Conservation (phyloP, 2,329 filamentous ascomycete genomes). For the Pezicula radicicola region DNA sequence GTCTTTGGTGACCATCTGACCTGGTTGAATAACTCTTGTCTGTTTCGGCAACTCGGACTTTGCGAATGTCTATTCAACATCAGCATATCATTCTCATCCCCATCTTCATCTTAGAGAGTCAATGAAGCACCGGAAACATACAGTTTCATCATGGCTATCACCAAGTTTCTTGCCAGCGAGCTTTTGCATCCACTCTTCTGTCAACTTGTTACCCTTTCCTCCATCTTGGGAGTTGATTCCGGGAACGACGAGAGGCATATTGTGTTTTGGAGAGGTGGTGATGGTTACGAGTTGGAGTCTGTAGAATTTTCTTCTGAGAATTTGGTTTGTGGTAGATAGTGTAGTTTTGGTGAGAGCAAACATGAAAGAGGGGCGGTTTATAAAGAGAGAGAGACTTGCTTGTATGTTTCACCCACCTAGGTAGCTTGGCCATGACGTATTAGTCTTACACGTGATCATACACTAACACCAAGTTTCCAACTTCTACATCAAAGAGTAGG, state of each 20-base stretch:
- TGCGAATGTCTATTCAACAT: conserved; percentile 49
- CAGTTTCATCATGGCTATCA: conserved; percentile 51
- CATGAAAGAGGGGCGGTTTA: too few species aligned
- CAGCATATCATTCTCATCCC: conserved; percentile 1
- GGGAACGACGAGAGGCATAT: conserved; percentile 64
- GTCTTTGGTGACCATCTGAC: conserved; percentile 56
- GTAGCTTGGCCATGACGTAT: background rate
- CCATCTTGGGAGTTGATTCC: conserved; percentile 43
- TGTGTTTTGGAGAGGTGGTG: conserved; percentile 27
- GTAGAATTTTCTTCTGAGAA: background rate
- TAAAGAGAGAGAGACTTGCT: background rate
- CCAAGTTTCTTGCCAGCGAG: conserved; percentile 61
- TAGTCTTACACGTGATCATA: background rate
- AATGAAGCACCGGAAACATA: conserved; percentile 31
- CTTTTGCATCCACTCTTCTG: conserved; percentile 58
- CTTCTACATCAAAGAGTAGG: background rate
- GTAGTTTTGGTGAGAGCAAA: background rate
- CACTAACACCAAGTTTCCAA: background rate
- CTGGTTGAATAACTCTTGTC: conserved; percentile 54
- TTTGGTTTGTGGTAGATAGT: background rate
- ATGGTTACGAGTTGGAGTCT: conserved; percentile 10
- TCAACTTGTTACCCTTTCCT: conserved; percentile 31
- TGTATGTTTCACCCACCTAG: background rate
- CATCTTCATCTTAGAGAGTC: background rate
- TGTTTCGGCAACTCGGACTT: conserved; percentile 56